phyloP scores from a whole-genome alignment of 805 yeast species.

The Candida pseudoglaebosa region DNA sequence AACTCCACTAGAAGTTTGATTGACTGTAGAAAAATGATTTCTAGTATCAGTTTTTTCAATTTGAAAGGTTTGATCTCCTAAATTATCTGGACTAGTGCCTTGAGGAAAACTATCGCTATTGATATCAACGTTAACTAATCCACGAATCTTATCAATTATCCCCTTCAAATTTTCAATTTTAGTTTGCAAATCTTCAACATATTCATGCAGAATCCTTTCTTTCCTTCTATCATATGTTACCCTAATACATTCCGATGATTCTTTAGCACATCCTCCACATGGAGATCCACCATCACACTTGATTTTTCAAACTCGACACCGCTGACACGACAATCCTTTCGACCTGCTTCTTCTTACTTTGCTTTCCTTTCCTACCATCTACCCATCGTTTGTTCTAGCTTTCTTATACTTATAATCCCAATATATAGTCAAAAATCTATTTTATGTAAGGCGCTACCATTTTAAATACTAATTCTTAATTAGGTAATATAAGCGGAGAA shows the following conservation, averaged over 20 bases:
- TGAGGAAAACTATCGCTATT: too few species aligned
- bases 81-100: too few species aligned
- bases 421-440: too few species aligned
- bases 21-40: not conserved
- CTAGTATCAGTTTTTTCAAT: not conserved
- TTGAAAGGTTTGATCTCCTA: too few species aligned
- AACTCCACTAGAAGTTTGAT: not conserved
- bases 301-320: constrained; percentile 3
- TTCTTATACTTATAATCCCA: too few species aligned
- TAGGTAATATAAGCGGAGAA: too few species aligned
- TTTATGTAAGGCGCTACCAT: not conserved
- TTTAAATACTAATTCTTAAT: too few species aligned
- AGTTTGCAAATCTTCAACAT: constrained; percentile 4
- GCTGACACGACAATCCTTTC: constrained; percentile 4
- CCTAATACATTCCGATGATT: constrained; percentile 5
- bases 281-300: constrained; percentile 9
- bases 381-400: not conserved
- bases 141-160: not conserved
- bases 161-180: not conserved
- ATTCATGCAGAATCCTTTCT: constrained; percentile 8
- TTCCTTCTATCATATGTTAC: constrained; percentile 7
- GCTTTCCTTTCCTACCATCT: not conserved
- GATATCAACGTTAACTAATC: constrained; percentile 1
- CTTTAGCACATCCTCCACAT: constrained; percentile 7
- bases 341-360: not conserved